A percentile compares a stretch with the other conserved stretches of the same genome.
Evolutionary conservation across 208 protist genomes (phyloP).

Genomic region (Trypanosoma brucei): DNA sequence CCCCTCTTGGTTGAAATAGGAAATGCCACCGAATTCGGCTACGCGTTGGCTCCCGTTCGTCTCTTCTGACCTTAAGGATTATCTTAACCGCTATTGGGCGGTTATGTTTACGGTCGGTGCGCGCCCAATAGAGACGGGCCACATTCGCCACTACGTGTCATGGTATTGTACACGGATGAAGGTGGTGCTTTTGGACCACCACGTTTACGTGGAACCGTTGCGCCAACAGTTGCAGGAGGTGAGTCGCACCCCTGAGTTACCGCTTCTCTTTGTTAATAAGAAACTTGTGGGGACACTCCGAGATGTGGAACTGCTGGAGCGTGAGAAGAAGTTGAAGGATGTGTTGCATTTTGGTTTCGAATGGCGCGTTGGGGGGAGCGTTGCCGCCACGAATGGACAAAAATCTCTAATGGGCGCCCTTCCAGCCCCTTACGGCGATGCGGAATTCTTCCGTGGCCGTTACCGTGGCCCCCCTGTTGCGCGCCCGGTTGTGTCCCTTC

Average conservation of each 20-base stretch:
- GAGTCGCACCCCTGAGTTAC: constrained; percentile 49
- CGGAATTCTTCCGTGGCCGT: constrained; percentile 72
- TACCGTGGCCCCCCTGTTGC: constrained; percentile 73
- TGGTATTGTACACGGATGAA: constrained; percentile 87
- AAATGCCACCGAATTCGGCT: constrained; percentile 9
- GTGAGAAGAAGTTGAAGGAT: constrained; percentile 74
- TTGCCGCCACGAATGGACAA: constrained; percentile 20
- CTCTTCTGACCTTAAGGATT: constrained; percentile 47
- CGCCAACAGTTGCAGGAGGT: constrained; percentile 40
- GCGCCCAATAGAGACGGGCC: constrained; percentile 65
- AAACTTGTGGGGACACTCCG: constrained; percentile 65
- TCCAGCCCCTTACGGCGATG: constrained; percentile 66
- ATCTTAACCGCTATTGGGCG: constrained; percentile 78
- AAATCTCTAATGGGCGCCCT: constrained; percentile 48
- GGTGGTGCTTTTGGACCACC: constrained; percentile 84
- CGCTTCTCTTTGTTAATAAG: constrained; percentile 84
- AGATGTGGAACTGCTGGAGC: constrained; percentile 65
- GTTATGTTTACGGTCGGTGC: constrained; percentile 77
- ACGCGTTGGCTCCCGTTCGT: constrained; percentile 57
- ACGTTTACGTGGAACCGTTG: constrained; percentile 54
- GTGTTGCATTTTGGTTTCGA: constrained; percentile 87
- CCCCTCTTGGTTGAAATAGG: not conserved
- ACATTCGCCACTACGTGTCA: constrained; percentile 84
- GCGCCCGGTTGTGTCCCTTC: constrained; percentile 66
- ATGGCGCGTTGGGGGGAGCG: constrained; percentile 58